These are phyloP conservation scores for Daldinia sp. DNA, from an alignment of 2,329 filamentous ascomycete genomes.

Conservation along the genomic window DNA sequence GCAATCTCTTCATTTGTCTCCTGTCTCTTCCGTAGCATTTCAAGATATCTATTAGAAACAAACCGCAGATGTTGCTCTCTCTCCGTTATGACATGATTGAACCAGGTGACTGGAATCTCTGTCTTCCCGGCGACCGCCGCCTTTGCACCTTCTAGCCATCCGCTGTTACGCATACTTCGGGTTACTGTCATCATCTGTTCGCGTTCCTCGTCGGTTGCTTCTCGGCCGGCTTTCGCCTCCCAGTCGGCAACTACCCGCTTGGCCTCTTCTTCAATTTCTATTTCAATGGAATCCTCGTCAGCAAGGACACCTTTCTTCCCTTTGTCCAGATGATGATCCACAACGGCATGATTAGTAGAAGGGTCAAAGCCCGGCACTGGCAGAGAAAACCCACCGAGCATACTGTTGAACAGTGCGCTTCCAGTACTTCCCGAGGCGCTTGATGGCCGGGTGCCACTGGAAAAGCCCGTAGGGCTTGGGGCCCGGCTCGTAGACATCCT, in stretches of 20 bases:
- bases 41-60: constrained; percentile 27
- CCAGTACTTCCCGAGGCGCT: neutral
- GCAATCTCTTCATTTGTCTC: neutral
- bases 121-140: constrained; percentile 27
- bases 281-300: neutral
- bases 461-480: neutral
- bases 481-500: neutral
- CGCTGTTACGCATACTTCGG: constrained; percentile 25
- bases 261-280: constrained; percentile 34
- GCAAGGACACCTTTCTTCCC: neutral
- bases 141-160: constrained; percentile 43
- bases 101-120: constrained; percentile 41
- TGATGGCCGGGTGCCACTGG: neutral
- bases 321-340: neutral
- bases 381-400: neutral
- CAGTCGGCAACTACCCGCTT: constrained; percentile 21
- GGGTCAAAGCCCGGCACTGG: neutral
- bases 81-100: constrained; percentile 45
- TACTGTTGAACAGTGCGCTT: neutral
- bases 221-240: constrained; percentile 10
- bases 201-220: constrained; percentile 30
- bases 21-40: constrained; percentile 11
- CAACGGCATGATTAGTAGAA: neutral
- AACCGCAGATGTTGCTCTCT: constrained; percentile 37
- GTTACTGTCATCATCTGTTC: constrained; percentile 31